phyloP scores from a whole-genome alignment of 495 filamentous ascomycete genomes.

The Podospora didyma region DNA sequence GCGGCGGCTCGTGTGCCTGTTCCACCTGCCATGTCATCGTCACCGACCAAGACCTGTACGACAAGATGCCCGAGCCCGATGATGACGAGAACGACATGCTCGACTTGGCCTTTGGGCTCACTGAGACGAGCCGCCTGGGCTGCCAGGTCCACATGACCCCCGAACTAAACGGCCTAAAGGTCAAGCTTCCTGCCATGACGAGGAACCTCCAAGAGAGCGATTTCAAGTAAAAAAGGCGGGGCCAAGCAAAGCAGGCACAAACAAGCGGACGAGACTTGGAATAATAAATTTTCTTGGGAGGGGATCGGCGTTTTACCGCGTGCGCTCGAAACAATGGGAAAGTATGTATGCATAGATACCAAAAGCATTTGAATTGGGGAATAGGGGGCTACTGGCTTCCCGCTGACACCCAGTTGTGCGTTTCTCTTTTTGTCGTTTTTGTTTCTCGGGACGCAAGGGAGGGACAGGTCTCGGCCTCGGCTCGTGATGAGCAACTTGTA shows the following conservation, averaged over 20 bases:
- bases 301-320: background rate
- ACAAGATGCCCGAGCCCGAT: constrained; percentile 85
- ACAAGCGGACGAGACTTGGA: too few relatives aligned
- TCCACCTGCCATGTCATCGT: constrained; percentile 98
- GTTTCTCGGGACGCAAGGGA: background rate
- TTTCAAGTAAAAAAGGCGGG: constrained; percentile 52
- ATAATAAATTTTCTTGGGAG: background rate
- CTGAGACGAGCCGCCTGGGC: constrained; percentile 91
- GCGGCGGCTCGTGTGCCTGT: constrained; percentile 93
- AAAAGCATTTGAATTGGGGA: background rate
- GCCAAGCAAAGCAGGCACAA: too few relatives aligned
- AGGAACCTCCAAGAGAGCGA: constrained; percentile 94
- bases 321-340: background rate
- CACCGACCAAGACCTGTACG: constrained; percentile 74
- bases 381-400: background rate
- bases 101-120: constrained; percentile 91
- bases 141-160: constrained; percentile 92
- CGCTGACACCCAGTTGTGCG: background rate
- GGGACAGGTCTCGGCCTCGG: background rate
- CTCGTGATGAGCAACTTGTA: background rate
- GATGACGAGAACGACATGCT: constrained; percentile 99
- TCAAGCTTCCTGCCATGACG: constrained; percentile 87
- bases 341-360: constrained; percentile 5
- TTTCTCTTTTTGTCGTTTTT: background rate
- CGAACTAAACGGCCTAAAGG: constrained; percentile 79